Percentiles rank a stretch among this genome's conserved stretches.
Evolutionary conservation across 106 monocot species (phyloP).

Genomic region (Dactylorhiza incarnata): DNA sequence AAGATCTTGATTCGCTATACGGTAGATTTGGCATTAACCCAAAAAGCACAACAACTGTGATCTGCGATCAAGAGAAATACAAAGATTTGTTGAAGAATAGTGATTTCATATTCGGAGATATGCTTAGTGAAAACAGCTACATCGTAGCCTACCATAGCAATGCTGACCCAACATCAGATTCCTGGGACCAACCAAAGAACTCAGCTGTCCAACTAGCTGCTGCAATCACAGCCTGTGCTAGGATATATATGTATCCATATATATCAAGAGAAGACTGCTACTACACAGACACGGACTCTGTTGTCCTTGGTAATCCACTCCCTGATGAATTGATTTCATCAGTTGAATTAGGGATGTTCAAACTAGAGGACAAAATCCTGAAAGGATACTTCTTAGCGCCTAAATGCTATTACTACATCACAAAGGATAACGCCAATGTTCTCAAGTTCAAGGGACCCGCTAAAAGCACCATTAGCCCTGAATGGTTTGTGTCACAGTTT

Average conservation of each 20-base stretch:
- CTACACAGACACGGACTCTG: constrained; percentile 9
- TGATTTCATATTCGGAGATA: background rate
- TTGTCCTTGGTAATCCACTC: constrained; percentile 1
- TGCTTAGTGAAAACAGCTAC: background rate
- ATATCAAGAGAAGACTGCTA: constrained; percentile 7
- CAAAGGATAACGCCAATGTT: background rate
- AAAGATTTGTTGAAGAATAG: background rate
- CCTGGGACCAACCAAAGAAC: background rate
- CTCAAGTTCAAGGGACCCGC: background rate
- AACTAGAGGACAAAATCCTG: background rate
- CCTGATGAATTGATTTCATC: background rate
- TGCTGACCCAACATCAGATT: too few relatives aligned
- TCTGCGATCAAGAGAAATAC: background rate
- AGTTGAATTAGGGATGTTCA: background rate
- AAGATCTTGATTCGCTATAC: background rate
- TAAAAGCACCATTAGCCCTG: background rate
- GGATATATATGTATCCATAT: background rate
- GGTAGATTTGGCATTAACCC: constrained; percentile 12
- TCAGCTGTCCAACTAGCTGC: background rate
- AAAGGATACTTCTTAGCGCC: constrained; percentile 4
- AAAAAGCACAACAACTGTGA: background rate
- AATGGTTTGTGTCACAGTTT: too few relatives aligned
- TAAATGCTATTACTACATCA: background rate
- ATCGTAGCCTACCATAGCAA: background rate
- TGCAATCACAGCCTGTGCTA: background rate